A percentile compares a stretch with the other conserved stretches of the same genome.
Evolutionary conservation across 129 eudicot species (phyloP).

Genomic region (Smallanthus sonchifolius): DNA sequence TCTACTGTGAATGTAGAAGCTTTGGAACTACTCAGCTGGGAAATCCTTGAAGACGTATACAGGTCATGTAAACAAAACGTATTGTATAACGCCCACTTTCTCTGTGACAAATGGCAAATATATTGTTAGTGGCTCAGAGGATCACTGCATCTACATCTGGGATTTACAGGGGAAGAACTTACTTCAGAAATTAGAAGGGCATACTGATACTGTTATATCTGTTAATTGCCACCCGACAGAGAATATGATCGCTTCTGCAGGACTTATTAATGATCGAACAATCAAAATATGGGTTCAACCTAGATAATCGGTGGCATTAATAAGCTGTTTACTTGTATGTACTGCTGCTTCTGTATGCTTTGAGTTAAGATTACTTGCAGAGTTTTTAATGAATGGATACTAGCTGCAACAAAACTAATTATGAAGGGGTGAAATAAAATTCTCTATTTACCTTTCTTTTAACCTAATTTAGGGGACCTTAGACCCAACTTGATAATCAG

Average conservation of each 20-base stretch:
- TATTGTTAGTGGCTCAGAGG: constrained; percentile 93
- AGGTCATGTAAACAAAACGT: constrained; percentile 69
- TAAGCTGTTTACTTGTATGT: constrained; percentile 1
- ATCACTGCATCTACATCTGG: constrained; percentile 79
- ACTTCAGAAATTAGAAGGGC: constrained; percentile 88
- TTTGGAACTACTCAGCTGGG: constrained; percentile 75
- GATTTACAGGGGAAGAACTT: constrained; percentile 73
- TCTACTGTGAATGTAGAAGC: constrained; percentile 49
- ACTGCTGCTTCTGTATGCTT: constrained; percentile 7
- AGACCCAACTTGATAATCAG: not conserved
- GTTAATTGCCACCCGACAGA: constrained; percentile 77
- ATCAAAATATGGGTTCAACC: constrained; percentile 77
- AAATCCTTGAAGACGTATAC: constrained; percentile 68
- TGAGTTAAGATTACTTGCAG: not conserved
- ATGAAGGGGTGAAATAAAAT: not conserved
- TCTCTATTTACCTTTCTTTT: not conserved
- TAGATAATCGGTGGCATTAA: constrained; percentile 21
- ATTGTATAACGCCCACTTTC: constrained; percentile 76
- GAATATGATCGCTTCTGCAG: constrained; percentile 90
- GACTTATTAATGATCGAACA: constrained; percentile 60
- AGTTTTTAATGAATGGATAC: not conserved
- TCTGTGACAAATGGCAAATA: constrained; percentile 80
- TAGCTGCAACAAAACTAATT: not conserved
- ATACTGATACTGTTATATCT: constrained; percentile 78
- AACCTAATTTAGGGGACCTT: not conserved